A percentile compares a stretch with the other conserved stretches of the same genome.
Conservation (phyloP, 768 basidiomycete genomes). For the Suillus luteus region DNA sequence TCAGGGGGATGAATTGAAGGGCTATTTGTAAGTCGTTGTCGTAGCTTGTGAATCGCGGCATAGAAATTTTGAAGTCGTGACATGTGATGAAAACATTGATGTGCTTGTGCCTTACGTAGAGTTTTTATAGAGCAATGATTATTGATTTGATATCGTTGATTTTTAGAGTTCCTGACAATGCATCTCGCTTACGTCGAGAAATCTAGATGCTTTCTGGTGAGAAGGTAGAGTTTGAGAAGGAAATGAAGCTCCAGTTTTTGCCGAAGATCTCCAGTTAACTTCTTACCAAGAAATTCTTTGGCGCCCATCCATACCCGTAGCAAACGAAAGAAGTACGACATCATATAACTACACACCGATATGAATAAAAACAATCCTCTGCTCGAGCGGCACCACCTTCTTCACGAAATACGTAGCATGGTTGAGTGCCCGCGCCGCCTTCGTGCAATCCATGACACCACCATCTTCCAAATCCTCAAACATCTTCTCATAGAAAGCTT, state of each 20-base stretch:
- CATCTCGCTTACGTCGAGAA: too few species aligned
- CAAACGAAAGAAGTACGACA: background rate
- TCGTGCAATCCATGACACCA: background rate
- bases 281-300: too few species aligned
- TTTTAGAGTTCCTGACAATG: background rate
- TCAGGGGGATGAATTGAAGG: conserved; percentile 1
- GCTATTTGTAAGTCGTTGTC: background rate
- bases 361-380: background rate
- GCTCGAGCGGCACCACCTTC: background rate
- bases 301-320: background rate
- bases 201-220: too few species aligned
- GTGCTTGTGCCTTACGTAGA: background rate
- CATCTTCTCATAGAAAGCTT: background rate
- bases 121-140: background rate
- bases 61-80: background rate
- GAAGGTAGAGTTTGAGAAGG: too few species aligned
- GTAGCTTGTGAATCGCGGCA: background rate
- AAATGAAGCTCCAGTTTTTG: too few species aligned
- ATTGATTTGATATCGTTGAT: background rate
- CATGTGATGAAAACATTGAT: background rate
- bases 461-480: background rate
- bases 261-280: too few species aligned
- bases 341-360: background rate
- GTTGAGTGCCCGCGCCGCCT: background rate
- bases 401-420: background rate